Evolutionary conservation across 1,284 basidiomycete genomes (phyloP).

Genomic region (Leccinum ponderosum): DNA sequence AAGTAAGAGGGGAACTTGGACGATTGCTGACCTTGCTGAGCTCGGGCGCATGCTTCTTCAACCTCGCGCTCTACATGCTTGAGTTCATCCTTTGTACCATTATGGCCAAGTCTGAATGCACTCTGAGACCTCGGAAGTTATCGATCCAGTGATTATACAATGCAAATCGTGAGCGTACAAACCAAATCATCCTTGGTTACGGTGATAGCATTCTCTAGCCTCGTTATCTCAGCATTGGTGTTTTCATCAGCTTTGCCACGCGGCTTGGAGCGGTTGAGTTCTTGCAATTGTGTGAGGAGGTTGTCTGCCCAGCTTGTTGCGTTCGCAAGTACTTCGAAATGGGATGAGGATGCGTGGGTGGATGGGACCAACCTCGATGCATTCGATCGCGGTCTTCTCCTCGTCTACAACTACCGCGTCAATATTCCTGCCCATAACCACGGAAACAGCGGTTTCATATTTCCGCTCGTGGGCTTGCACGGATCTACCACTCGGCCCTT

Average conservation of each 20-base stretch:
- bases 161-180: conserved; percentile 22
- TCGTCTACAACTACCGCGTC: conserved; percentile 96
- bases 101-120: conserved; percentile 66
- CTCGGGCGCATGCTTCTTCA: conserved; percentile 68
- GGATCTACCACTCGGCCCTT: conserved; percentile 90
- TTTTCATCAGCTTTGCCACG: conserved; percentile 82
- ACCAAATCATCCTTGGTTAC: conserved; percentile 86
- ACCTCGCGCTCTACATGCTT: conserved; percentile 71
- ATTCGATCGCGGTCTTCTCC: conserved; percentile 96
- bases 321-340: conserved; percentile 83
- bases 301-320: conserved; percentile 88
- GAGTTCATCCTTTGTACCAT: conserved; percentile 76
- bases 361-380: conserved; percentile 74
- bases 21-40: conserved; percentile 54
- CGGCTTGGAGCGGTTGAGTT: conserved; percentile 81
- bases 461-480: conserved; percentile 91
- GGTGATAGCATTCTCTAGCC: conserved; percentile 74
- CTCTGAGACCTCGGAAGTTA: conserved; percentile 39
- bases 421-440: conserved; percentile 93
- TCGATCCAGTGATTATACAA: neutral
- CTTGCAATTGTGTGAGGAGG: conserved; percentile 77
- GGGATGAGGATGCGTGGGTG: conserved; percentile 1
- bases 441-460: conserved; percentile 92
- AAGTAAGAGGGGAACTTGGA: neutral
- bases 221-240: conserved; percentile 73